phyloP scores from a whole-genome alignment of 2,329 filamentous ascomycete species.

The Colletotrichum ledebouriae region DNA sequence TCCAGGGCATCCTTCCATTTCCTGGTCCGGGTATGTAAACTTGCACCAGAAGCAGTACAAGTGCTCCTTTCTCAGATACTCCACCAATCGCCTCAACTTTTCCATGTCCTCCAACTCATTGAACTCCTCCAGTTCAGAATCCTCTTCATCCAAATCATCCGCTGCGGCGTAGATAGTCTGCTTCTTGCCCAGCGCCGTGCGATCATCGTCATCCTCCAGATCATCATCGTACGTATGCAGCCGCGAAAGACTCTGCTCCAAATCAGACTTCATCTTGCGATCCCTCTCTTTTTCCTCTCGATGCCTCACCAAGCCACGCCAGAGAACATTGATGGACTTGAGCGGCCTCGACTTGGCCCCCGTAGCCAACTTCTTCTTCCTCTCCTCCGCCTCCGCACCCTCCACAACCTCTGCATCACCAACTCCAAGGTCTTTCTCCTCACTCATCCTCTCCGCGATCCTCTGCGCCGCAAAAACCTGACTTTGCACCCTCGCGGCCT shows the following conservation, averaged over 20 bases:
- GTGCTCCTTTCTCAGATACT: conserved; percentile 77
- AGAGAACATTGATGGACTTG: conserved; percentile 81
- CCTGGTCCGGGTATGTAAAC: conserved; percentile 77
- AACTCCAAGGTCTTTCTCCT: conserved; percentile 56
- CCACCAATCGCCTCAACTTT: conserved; percentile 74
- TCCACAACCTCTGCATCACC: background rate
- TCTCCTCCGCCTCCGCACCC: conserved; percentile 34
- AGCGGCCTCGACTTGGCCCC: conserved; percentile 64
- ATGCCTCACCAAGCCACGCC: conserved; percentile 79
- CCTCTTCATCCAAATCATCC: conserved; percentile 81
- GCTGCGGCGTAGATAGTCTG: conserved; percentile 69
- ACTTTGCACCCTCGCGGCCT: conserved; percentile 76
- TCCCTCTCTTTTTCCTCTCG: conserved; percentile 80
- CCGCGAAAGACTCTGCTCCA: conserved; percentile 73
- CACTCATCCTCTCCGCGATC: conserved; percentile 82
- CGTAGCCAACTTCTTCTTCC: conserved; percentile 47
- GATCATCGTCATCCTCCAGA: conserved; percentile 79
- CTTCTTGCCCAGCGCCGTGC: conserved; percentile 74
- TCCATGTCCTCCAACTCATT: conserved; percentile 76
- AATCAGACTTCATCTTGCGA: conserved; percentile 72
- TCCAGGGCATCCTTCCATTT: conserved; percentile 92
- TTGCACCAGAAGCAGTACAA: conserved; percentile 99
- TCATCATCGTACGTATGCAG: conserved; percentile 77
- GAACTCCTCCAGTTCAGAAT: conserved; percentile 85
- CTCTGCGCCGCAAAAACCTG: conserved; percentile 84